Evolutionary conservation across 371 early-diverging fungal genomes (phyloP), one percentile per base, ranked within the genome.

Genomic region (Umbelopsis sp.): DNA sequence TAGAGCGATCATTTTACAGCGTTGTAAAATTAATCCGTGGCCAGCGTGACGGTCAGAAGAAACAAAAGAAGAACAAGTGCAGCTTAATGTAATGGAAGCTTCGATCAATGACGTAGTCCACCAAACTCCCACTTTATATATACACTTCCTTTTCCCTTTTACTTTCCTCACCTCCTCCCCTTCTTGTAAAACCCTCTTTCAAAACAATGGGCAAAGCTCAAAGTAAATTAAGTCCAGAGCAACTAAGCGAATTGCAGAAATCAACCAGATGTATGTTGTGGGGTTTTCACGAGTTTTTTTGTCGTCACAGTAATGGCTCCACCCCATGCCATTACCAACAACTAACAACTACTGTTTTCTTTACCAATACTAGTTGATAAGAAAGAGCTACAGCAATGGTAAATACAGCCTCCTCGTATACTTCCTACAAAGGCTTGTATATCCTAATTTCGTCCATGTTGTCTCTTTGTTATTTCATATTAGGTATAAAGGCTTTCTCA

Each of bases 351-450:
- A 6, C n/a, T 7, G 22, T 22, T 48, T 48, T 20, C 20, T 2
- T 46, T 16, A 48, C 29, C 29, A 41, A 41, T 65, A 45, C 1
- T 74, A 96, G 96, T 97, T 65, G 94, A 96, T 74, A 93, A 92
- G 77, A 96, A 94, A 76, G 97, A 97, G 76, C 88, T 97, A 44
- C 94, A 95, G 76, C 94, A 94, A 86, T 97, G 97, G 96, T 92
- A 89, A 29, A 14, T 32, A 24, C 20, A 41, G 57, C 18, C 37
- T 18, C 29, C 18, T 11, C 67, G 14, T 14, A 25, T 50, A 14
- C 51, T 50, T 50, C 66, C 44, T 24, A 16, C 38, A 41, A n/a
- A 3, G 57, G n/a, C 53, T 45, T 46, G 9, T 53, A 62, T 44
- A 50, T 20, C 52, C 24, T n/a, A 25, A 16, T 20, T 16, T 25